phyloP scores from a whole-genome alignment of 768 basidiomycete genomes.

The Amanita jacksonii region DNA sequence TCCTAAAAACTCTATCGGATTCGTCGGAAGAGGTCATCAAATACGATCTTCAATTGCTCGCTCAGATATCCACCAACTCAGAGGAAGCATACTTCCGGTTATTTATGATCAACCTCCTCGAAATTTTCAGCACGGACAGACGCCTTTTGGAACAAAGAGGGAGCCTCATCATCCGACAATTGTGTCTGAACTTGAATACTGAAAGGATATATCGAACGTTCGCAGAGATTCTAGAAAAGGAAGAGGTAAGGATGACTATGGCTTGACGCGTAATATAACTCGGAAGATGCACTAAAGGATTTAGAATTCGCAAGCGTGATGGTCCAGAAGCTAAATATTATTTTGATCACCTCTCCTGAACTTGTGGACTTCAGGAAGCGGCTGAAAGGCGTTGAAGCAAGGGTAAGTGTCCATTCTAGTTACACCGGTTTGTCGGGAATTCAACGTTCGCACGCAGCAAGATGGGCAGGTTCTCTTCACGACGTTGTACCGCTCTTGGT shows the following conservation, averaged over 20 bases:
- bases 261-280: slow-evolving; percentile 1
- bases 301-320: slow-evolving; percentile 97
- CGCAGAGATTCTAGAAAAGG: slow-evolving; percentile 95
- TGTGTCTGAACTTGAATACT: slow-evolving; percentile 89
- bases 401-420: too few relatives aligned
- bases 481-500: slow-evolving; percentile 94
- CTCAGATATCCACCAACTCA: slow-evolving; percentile 93
- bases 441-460: slow-evolving; percentile 38
- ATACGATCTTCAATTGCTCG: slow-evolving; percentile 88
- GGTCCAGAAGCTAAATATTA: slow-evolving; percentile 94
- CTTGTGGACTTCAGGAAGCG: slow-evolving; percentile 90
- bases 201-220: slow-evolving; percentile 94
- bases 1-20: slow-evolving; percentile 93
- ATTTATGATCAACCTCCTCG: slow-evolving; percentile 92
- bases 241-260: slow-evolving; percentile 56
- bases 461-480: slow-evolving; percentile 95
- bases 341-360: slow-evolving; percentile 93
- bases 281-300: slow-evolving; percentile 43
- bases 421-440: background rate
- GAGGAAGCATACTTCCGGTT: slow-evolving; percentile 93
- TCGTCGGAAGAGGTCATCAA: slow-evolving; percentile 98
- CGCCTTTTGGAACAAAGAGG: slow-evolving; percentile 84
- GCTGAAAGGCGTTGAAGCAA: slow-evolving; percentile 86
- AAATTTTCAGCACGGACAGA: slow-evolving; percentile 91
- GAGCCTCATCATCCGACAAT: slow-evolving; percentile 89